phyloP scores from a whole-genome alignment of 495 filamentous ascomycete species.

The Gamarada debralockiae region DNA sequence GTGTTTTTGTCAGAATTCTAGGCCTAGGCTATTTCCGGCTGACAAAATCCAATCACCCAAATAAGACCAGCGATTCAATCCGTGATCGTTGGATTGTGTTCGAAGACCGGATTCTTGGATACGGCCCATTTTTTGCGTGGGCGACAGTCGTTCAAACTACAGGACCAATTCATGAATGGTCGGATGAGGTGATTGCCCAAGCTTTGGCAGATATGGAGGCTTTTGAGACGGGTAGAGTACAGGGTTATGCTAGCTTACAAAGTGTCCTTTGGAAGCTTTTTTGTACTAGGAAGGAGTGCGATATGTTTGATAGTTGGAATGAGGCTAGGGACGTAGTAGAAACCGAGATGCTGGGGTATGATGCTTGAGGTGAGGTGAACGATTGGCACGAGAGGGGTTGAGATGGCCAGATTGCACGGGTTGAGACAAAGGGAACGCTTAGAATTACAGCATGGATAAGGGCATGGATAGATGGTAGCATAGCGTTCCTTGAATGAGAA shows the following conservation, averaged over 20 bases:
- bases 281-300: slow-evolving; percentile 12
- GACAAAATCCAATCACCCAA: background rate
- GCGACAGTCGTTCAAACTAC: slow-evolving; percentile 8
- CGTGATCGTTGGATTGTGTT: slow-evolving; percentile 23
- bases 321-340: slow-evolving; percentile 10
- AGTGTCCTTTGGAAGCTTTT: slow-evolving; percentile 24
- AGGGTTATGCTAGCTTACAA: slow-evolving; percentile 22
- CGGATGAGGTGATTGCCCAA: slow-evolving; percentile 1
- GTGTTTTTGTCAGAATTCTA: slow-evolving; percentile 19
- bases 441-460: too few relatives aligned
- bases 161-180: slow-evolving; percentile 10
- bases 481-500: too few relatives aligned
- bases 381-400: too few relatives aligned
- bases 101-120: slow-evolving; percentile 16
- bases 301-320: slow-evolving; percentile 16
- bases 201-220: slow-evolving; percentile 22
- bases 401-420: too few relatives aligned
- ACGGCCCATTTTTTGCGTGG: slow-evolving; percentile 23
- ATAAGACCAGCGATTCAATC: slow-evolving; percentile 7
- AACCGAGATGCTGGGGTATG: too few relatives aligned
- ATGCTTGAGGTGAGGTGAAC: too few relatives aligned
- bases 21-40: slow-evolving; percentile 12
- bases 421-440: too few relatives aligned
- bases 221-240: slow-evolving; percentile 23
- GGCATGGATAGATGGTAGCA: too few relatives aligned